These are phyloP conservation scores for Thuja plicata DNA, from an alignment of 83 land plant genomes.

Conservation along the genomic window DNA sequence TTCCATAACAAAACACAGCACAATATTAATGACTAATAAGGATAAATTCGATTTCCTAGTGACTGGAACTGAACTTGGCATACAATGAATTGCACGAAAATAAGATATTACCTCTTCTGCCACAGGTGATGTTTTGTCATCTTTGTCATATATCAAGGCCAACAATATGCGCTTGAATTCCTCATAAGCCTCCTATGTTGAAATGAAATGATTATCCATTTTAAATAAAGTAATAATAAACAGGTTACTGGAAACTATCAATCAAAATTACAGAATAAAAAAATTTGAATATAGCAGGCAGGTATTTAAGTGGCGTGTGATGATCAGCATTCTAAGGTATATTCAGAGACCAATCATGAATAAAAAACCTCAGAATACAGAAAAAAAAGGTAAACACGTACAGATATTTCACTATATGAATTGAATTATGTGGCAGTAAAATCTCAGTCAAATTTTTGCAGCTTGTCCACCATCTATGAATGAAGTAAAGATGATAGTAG, in stretches of 20 bases:
- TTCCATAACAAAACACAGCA: not conserved
- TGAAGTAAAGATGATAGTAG: too few relatives aligned
- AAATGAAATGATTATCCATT: not conserved
- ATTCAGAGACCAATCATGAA: not conserved
- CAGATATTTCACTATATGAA: not conserved
- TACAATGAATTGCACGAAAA: not conserved
- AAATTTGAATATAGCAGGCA: not conserved
- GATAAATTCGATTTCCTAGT: not conserved
- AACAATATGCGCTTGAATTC: conserved; percentile 95
- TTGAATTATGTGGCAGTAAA: not conserved
- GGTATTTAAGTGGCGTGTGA: not conserved
- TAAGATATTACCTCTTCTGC: conserved; percentile 66
- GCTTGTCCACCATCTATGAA: not conserved
- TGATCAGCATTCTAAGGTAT: not conserved
- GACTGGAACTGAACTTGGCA: not conserved
- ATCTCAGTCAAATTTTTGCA: not conserved
- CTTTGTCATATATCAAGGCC: conserved; percentile 87
- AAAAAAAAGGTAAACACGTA: not conserved
- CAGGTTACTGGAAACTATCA: not conserved
- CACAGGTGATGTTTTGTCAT: conserved; percentile 85
- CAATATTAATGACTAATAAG: not conserved
- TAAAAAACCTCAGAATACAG: not conserved
- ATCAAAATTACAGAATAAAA: not conserved
- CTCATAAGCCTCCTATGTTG: conserved; percentile 94
- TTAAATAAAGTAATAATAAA: not conserved